Evolutionary conservation across 345 rosid species (phyloP), one percentile per base, ranked within the genome.

Genomic region (Populus ilicifolia): DNA sequence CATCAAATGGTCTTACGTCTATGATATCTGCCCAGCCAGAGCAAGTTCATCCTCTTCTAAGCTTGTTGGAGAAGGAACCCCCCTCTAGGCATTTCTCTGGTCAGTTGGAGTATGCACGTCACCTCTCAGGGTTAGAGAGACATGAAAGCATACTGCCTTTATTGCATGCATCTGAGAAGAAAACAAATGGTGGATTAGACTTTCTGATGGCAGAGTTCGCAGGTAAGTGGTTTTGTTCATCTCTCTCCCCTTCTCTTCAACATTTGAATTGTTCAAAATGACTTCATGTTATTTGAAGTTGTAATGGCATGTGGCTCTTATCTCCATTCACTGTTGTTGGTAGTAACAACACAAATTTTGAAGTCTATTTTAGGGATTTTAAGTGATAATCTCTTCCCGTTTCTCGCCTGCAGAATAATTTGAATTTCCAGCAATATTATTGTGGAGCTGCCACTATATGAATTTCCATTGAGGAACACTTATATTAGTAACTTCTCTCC

Each of bases 11-110:
- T 67, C 79, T 86, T 83, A 77, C 90, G 39, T 50, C 84, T 76
- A 61, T 83, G 25, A 56, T 17, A 67, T 81, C 83, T 78, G 61
- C 89, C 74, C 93, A 89, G 66, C 83, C 90, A 52, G 98, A 93
- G 75, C 96, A 91, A 86, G 98, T 96, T 80, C 91, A 97, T 36
- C 99, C 99, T 76, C 89, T 96, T 80, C 93, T 96, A 77, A 96
- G 97, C 91, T 90, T 96, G 87, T 86, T 93, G 90, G 99, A 96
- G 69, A 96, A 93, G 86, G 99, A 96, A 86, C 98, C 99, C 30
- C 98, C 96, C 72, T 93, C 94, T 43, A 85, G 89, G 78, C 94
- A 80, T 81, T 86, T 83, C 83, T 91, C 98, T 86, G 99, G 97
- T 80, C 98, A 94, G 80, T 85, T 94, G 78, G 98, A 93, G 80